Percentiles rank a stretch among this genome's conserved stretches.
Conservation (phyloP, 257 asterid species). For the Gentiana straminea region DNA sequence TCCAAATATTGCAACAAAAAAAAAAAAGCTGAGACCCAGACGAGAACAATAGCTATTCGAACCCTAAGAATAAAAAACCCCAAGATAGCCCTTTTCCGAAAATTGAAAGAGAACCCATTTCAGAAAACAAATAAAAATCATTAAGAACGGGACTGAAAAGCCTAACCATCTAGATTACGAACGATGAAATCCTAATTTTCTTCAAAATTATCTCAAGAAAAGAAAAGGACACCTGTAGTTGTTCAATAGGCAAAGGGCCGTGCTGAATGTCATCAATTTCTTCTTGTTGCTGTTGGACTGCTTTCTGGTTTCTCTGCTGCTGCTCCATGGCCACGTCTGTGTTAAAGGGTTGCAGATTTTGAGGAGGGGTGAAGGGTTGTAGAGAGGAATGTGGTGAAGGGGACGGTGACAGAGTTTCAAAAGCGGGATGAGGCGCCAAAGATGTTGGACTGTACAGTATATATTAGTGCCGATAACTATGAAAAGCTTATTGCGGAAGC, state of each 20-base stretch:
- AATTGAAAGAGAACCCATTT: constrained; percentile 15
- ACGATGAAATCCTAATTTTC: not conserved
- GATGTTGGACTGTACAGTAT: not conserved
- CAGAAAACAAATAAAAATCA: not conserved
- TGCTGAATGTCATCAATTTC: constrained; percentile 64
- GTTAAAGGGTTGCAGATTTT: not conserved
- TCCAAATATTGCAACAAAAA: too few species aligned
- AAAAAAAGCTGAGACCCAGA: too few species aligned
- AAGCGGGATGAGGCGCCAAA: constrained; percentile 20
- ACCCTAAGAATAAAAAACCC: constrained; percentile 1
- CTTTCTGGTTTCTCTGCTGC: constrained; percentile 53
- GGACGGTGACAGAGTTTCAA: constrained; percentile 10
- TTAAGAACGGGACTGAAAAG: not conserved
- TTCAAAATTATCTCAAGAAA: not conserved
- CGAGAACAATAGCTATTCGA: constrained; percentile 5
- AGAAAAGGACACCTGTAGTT: constrained; percentile 50
- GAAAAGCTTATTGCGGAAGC: constrained; percentile 12
- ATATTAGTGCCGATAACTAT: not conserved
- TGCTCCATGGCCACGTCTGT: constrained; percentile 47
- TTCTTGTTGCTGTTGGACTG: constrained; percentile 39
- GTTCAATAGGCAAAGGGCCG: constrained; percentile 77
- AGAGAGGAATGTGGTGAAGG: not conserved
- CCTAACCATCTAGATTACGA: not conserved
- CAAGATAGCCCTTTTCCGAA: constrained; percentile 1
- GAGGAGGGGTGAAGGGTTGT: not conserved